Conservation (phyloP, 1,139 yeast genomes). For the Debaryomyces nepalensis region DNA sequence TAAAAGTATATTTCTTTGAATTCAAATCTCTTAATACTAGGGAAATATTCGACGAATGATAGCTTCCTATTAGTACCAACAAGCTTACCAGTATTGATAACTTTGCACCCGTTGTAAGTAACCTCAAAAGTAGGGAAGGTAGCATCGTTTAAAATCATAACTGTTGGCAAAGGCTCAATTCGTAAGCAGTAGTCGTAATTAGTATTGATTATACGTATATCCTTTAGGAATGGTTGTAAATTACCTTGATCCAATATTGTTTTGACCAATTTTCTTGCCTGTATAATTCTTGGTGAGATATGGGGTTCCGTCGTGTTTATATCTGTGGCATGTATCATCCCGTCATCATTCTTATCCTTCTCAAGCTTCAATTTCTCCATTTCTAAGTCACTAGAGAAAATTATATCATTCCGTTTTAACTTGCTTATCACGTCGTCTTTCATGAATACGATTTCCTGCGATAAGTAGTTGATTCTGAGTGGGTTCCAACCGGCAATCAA, state of each 20-base stretch:
- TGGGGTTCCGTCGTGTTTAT: slow-evolving; percentile 27
- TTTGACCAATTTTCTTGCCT: slow-evolving; percentile 76
- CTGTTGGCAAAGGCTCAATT: slow-evolving; percentile 79
- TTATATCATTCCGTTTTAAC: slow-evolving; percentile 69
- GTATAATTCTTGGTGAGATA: slow-evolving; percentile 49
- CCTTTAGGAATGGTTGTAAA: slow-evolving; percentile 74
- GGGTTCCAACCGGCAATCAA: slow-evolving; percentile 73
- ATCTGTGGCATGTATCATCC: slow-evolving; percentile 19
- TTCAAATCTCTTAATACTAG: slow-evolving; percentile 55
- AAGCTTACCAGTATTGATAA: slow-evolving; percentile 71
- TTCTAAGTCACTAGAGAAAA: slow-evolving; percentile 51
- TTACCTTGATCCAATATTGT: slow-evolving; percentile 87
- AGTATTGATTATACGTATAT: slow-evolving; percentile 67
- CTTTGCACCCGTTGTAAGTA: slow-evolving; percentile 81
- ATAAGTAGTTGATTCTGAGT: slow-evolving; percentile 69
- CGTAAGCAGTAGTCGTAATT: slow-evolving; percentile 71
- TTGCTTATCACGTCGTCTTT: slow-evolving; percentile 76
- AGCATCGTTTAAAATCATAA: slow-evolving; percentile 67
- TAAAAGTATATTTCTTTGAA: slow-evolving; percentile 53
- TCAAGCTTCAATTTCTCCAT: slow-evolving; percentile 31
- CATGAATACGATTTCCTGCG: slow-evolving; percentile 79
- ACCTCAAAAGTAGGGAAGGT: slow-evolving; percentile 74
- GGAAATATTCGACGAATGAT: slow-evolving; percentile 73
- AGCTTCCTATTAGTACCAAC: slow-evolving; percentile 51
- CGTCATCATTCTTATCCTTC: slow-evolving; percentile 20